phyloP scores from a whole-genome alignment of 2,329 filamentous ascomycete genomes.

The Phoma sp. region DNA sequence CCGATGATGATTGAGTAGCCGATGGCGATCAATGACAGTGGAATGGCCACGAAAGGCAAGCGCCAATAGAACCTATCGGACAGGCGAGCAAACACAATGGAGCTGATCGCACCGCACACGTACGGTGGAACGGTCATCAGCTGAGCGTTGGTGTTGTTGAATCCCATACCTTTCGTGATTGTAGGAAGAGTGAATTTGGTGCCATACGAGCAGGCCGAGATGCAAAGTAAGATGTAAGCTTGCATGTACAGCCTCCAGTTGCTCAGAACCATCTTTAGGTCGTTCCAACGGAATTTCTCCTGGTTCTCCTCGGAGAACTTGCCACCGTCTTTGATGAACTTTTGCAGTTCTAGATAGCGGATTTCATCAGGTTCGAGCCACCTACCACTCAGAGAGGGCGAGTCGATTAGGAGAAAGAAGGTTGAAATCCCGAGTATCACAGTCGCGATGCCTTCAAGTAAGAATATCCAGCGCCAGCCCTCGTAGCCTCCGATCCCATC shows the following conservation, averaged over 20 bases:
- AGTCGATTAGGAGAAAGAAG: conserved; percentile 40
- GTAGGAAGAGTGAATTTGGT: conserved; percentile 40
- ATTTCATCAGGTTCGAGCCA: conserved; percentile 35
- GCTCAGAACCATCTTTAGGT: conserved; percentile 31
- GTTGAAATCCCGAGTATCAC: conserved; percentile 26
- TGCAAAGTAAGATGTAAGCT: conserved; percentile 34
- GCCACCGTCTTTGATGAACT: conserved; percentile 33
- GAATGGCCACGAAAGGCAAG: conserved; percentile 34
- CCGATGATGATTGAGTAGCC: conserved; percentile 47
- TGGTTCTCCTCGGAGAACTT: conserved; percentile 24
- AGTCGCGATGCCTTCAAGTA: conserved; percentile 50
- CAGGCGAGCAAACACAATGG: conserved; percentile 29
- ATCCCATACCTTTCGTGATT: conserved; percentile 38
- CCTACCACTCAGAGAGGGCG: conserved; percentile 22
- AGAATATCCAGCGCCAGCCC: conserved; percentile 54
- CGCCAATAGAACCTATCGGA: conserved; percentile 37
- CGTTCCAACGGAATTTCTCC: conserved; percentile 28
- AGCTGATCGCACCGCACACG: conserved; percentile 31
- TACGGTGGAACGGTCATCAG: conserved; percentile 39
- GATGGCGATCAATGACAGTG: conserved; percentile 43
- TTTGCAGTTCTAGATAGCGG: conserved; percentile 32
- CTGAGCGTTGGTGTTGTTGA: conserved; percentile 37
- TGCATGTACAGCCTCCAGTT: conserved; percentile 42
- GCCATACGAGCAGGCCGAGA: conserved; percentile 37
- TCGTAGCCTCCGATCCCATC: conserved; percentile 49